Percentiles rank a stretch among this genome's conserved stretches.
These are phyloP conservation scores for Candida sp. DNA, from an alignment of 1,139 yeast genomes.

Conservation along the genomic window DNA sequence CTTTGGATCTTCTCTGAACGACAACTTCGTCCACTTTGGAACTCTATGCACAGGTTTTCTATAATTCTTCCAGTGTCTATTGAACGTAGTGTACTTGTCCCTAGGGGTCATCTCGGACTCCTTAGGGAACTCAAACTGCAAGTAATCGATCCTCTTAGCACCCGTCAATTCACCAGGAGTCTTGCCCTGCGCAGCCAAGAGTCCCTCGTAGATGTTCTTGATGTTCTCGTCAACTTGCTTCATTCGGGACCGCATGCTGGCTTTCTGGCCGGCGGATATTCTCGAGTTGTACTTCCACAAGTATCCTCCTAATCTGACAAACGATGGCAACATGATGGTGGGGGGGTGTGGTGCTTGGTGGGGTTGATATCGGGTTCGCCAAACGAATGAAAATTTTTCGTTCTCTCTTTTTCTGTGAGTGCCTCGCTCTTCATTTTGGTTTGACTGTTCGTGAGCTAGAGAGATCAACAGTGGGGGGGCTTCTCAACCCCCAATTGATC, in stretches of 20 bases:
- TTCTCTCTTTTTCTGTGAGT: too few species aligned
- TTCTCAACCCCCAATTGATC: too few species aligned
- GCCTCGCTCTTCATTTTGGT: too few species aligned
- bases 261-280: slow-evolving; percentile 81
- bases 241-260: slow-evolving; percentile 83
- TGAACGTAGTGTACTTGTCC: slow-evolving; percentile 90
- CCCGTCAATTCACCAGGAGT: slow-evolving; percentile 44
- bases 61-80: slow-evolving; percentile 73
- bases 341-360: not conserved
- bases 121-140: slow-evolving; percentile 68
- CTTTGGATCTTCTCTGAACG: slow-evolving; percentile 81
- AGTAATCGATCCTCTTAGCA: slow-evolving; percentile 56
- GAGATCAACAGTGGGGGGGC: not conserved
- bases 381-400: too few species aligned
- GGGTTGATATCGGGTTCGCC: too few species aligned
- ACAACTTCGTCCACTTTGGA: slow-evolving; percentile 89
- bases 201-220: slow-evolving; percentile 67
- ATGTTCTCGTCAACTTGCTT: slow-evolving; percentile 81
- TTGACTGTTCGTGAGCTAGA: too few species aligned
- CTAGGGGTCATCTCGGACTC: slow-evolving; percentile 78
- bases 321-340: slow-evolving; percentile 77
- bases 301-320: slow-evolving; percentile 75
- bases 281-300: slow-evolving; percentile 77
- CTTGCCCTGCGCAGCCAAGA: slow-evolving; percentile 27
- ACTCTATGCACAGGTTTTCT: slow-evolving; percentile 88